Conservation (phyloP, 116 monocot species). For the Iris pallida region DNA sequence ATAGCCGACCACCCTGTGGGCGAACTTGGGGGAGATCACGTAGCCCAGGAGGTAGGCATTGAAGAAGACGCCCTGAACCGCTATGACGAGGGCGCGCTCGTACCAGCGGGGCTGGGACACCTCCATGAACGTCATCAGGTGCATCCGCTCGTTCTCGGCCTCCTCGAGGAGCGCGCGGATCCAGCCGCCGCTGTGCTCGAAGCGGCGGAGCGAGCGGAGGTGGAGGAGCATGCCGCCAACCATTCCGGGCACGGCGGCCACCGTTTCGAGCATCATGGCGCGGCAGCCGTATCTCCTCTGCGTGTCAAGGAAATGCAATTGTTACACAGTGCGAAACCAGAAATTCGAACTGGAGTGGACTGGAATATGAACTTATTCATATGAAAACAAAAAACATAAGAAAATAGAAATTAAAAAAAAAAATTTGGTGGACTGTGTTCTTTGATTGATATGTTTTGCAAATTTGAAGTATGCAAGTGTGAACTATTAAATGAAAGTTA, state of each 20-base stretch:
- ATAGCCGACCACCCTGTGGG: constrained; percentile 32
- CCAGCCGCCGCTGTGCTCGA: constrained; percentile 78
- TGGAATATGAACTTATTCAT: no score
- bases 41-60: constrained; percentile 38
- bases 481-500: no score
- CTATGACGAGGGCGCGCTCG: constrained; percentile 47
- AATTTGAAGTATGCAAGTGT: no score
- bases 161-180: constrained; percentile 65
- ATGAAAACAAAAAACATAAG: no score
- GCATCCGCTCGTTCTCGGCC: constrained; percentile 85
- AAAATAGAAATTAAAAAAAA: no score
- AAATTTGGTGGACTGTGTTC: no score
- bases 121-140: constrained; percentile 90
- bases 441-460: no score
- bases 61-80: constrained; percentile 35
- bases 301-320: no score
- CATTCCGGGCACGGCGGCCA: constrained; percentile 84
- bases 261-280: constrained; percentile 90
- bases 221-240: constrained; percentile 85
- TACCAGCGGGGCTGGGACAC: constrained; percentile 62
- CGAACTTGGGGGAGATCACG: constrained; percentile 33
- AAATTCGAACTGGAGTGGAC: no score
- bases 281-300: constrained; percentile 82
- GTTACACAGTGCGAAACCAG: no score
- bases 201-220: constrained; percentile 61